Conservation (phyloP, 257 asterid species). For the Solanum appendiculatum region DNA sequence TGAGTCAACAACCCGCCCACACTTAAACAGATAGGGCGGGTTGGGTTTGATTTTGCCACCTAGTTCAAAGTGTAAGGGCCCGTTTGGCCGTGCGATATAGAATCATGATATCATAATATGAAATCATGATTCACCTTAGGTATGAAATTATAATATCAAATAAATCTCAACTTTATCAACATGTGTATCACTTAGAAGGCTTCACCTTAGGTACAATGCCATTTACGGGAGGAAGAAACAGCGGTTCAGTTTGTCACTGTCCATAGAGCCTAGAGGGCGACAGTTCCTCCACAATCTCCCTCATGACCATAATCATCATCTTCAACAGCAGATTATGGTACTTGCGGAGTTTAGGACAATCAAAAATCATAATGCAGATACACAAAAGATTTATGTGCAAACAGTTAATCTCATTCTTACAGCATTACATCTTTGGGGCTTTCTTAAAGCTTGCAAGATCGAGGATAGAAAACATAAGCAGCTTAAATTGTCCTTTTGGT, state of each 20-base stretch:
- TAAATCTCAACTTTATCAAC: background rate
- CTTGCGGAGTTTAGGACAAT: background rate
- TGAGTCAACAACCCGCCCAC: too few relatives aligned
- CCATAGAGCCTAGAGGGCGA: constrained; percentile 70
- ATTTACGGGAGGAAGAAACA: constrained; percentile 61
- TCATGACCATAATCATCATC: constrained; percentile 35
- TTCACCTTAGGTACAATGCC: constrained; percentile 94
- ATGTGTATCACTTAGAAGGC: background rate
- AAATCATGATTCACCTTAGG: too few relatives aligned
- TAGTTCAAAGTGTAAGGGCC: too few relatives aligned
- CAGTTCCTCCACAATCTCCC: constrained; percentile 30
- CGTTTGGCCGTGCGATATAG: too few relatives aligned
- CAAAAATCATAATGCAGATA: background rate
- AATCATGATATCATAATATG: too few relatives aligned
- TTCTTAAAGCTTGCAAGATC: background rate
- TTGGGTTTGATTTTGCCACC: too few relatives aligned
- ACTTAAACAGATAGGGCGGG: too few relatives aligned
- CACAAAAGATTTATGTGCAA: background rate
- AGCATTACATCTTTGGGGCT: background rate
- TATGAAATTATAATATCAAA: too few relatives aligned
- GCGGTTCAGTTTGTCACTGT: constrained; percentile 88
- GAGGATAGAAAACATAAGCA: background rate
- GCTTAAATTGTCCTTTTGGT: background rate
- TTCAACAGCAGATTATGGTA: constrained; percentile 10
- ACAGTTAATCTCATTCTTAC: too few relatives aligned